Evolutionary conservation across 495 filamentous ascomycete species (phyloP), one percentile per base, ranked within the genome.

Genomic region (Penicillium herquei): DNA sequence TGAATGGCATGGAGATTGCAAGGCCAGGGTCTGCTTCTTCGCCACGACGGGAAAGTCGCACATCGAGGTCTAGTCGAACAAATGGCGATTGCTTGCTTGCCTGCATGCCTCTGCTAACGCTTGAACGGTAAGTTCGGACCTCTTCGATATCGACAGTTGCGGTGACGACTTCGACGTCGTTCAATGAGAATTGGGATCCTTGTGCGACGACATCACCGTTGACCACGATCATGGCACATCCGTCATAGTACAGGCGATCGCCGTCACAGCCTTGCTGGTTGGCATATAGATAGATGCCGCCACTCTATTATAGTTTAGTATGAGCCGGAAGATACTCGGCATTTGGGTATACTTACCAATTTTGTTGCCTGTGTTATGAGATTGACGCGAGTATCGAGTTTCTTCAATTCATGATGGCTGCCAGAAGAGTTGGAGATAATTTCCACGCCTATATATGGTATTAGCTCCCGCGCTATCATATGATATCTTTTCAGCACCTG

Each of bases 121-220:
- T 66, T 34, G 49, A 66, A 1, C 75, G 64, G 52, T 74, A 76
- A 6, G 70, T 67, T 47, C 75, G 60, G 9, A 76, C 71, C 53
- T 90, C 85, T 63, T 93, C 89, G 3, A 96, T 78, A 55, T 95
- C 91, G 3, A 92, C 78, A 3, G 87, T 91, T 7, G 91, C 91
- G 3, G 85, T 89, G 34, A 90, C 71, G 11, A 96, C 89, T 63
- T 95, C 91, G n/a, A 94, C 88, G 55, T 94, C 91, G 26, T 84
- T 81, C 13, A 96, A 69, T 7, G 78, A 84, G 70, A 92, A 95
- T 64, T 91, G 89, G 3, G 81, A 81, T 26, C 81, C 84, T 70
- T 88, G 87, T 3, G 82, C 90, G 6, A 92, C 78, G 42, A 89
- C 75, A 5, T 85, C 73, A 32, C 88, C 90, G 52, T 92, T 92